Percentiles rank a stretch among this genome's conserved stretches.
Conservation (phyloP, 2,329 filamentous ascomycete species). For the Leptographium galeiforme region DNA sequence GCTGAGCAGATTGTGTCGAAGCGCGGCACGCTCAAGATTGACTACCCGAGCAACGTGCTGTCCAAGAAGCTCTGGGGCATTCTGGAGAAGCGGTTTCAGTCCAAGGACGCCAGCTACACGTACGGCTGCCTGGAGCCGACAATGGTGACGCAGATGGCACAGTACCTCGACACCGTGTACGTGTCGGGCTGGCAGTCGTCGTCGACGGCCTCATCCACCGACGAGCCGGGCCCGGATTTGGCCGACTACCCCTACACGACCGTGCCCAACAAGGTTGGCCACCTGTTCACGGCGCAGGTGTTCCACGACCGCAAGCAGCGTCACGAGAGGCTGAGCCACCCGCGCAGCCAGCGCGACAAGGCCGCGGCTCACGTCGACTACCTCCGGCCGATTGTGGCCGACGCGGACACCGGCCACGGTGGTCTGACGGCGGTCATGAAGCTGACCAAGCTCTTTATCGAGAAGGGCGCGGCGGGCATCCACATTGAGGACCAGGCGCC, state of each 20-base stretch:
- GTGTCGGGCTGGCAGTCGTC: slow-evolving; percentile 99
- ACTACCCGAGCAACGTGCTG: slow-evolving; percentile 80
- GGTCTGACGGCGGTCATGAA: slow-evolving; percentile 99
- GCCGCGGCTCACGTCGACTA: slow-evolving; percentile 78
- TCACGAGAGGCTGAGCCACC: slow-evolving; percentile 69
- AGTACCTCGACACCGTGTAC: slow-evolving; percentile 96
- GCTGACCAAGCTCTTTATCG: slow-evolving; percentile 92
- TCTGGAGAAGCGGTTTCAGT: slow-evolving; percentile 70
- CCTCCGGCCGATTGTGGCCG: slow-evolving; percentile 87
- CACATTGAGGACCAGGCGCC: slow-evolving; percentile 98
- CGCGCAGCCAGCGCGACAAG: slow-evolving; percentile 50
- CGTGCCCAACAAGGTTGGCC: slow-evolving; percentile 94
- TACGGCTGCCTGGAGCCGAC: slow-evolving; percentile 97
- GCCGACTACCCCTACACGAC: slow-evolving; percentile 97
- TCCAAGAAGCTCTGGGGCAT: slow-evolving; percentile 92
- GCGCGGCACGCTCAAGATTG: slow-evolving; percentile 77
- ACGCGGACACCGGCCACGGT: slow-evolving; percentile 94
- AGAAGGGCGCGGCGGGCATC: slow-evolving; percentile 92
- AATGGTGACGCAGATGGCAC: slow-evolving; percentile 98
- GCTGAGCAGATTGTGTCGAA: slow-evolving; percentile 96
- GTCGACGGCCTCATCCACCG: slow-evolving; percentile 84
- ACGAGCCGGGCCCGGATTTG: slow-evolving; percentile 94
- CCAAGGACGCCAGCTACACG: slow-evolving; percentile 74
- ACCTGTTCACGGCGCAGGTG: slow-evolving; percentile 95
- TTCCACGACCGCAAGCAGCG: slow-evolving; percentile 99